Evolutionary conservation across 352 stramenopile species (phyloP), one percentile per base, ranked within the genome.

Genomic region (Phytophthora brassicae): DNA sequence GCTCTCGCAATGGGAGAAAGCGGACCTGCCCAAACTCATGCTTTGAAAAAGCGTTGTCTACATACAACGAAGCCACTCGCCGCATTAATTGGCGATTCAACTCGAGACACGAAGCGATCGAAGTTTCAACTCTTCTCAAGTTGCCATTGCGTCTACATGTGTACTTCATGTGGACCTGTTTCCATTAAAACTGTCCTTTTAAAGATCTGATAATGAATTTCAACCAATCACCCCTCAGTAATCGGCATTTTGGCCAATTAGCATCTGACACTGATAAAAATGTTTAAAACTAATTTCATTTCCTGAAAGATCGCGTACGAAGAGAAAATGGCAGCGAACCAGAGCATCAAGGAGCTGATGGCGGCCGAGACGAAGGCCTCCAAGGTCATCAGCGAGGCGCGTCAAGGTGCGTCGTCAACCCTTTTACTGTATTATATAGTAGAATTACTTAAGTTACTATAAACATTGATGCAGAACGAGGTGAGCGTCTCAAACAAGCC

Each of bases 261-360:
- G 26, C 4, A 33, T 20, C 11, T 14, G 12, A 2, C 1, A 29
- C 14, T 12, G 3, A n/a, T 2, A 5, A 20, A 22, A 3, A 65
- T 44, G 31, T 28, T 19, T 29, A 52, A 35, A 43, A 14, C 14
- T 33, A 19, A 26, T 19, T 43, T 31, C 23, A 64, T 68, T 60
- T 61, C 19, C 38, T 42, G 17, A 54, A 54, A 14, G 3, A 4
- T 42, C 13, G 3, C n/a, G n/a, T n/a, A n/a, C 35, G 16, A 44
- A 49, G 53, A 60, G 16, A 71, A 61, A 2, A 95, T 95, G 86
- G 81, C 86, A 41, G 79, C 79, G 62, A 92, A 95, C 69, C 79
- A 92, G 66, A 92, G 86, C 67, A 95, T 93, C 61, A 92, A 96
- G 73, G 88, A 96, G 81, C 81, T 96, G 33, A 92, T 94, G 77